Conservation (phyloP, 495 filamentous ascomycete genomes). For the Aspergillus hancockii region DNA sequence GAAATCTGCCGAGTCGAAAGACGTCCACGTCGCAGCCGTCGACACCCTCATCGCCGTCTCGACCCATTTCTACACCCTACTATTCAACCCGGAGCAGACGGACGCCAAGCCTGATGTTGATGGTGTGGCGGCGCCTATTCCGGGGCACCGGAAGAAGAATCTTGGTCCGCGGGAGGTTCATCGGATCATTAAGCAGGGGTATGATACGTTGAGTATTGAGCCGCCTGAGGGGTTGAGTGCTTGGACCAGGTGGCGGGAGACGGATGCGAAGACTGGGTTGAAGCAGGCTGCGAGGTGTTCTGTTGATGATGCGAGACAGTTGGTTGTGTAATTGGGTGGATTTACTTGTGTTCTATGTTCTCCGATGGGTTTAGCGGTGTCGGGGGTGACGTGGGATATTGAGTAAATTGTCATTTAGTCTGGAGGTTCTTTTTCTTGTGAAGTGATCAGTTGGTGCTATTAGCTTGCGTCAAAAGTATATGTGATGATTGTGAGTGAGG, state of each 20-base stretch:
- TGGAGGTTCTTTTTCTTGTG: neutral
- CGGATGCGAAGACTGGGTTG: conserved; percentile 65
- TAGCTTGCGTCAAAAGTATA: neutral
- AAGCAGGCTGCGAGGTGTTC: conserved; percentile 83
- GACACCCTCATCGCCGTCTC: conserved; percentile 82
- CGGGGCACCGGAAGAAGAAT: conserved; percentile 52
- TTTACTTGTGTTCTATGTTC: neutral
- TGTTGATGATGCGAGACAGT: conserved; percentile 52
- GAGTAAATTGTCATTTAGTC: neutral
- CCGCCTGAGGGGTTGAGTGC: conserved; percentile 78
- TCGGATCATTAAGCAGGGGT: conserved; percentile 91
- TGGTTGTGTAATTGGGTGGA: conserved; percentile 32
- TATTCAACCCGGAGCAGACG: conserved; percentile 61
- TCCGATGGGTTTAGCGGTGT: neutral
- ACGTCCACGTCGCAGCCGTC: conserved; percentile 58
- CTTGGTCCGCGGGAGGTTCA: conserved; percentile 82
- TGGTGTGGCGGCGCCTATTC: conserved; percentile 28
- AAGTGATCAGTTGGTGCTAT: neutral
- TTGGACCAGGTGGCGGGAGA: conserved; percentile 73
- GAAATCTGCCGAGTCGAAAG: conserved; percentile 22
- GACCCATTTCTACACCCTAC: conserved; percentile 79
- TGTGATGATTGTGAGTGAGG: neutral
- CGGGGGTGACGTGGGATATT: neutral
- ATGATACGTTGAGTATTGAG: conserved; percentile 88
- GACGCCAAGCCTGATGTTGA: conserved; percentile 33